phyloP scores from a whole-genome alignment of 768 basidiomycete genomes.

The Daedalea quercina region DNA sequence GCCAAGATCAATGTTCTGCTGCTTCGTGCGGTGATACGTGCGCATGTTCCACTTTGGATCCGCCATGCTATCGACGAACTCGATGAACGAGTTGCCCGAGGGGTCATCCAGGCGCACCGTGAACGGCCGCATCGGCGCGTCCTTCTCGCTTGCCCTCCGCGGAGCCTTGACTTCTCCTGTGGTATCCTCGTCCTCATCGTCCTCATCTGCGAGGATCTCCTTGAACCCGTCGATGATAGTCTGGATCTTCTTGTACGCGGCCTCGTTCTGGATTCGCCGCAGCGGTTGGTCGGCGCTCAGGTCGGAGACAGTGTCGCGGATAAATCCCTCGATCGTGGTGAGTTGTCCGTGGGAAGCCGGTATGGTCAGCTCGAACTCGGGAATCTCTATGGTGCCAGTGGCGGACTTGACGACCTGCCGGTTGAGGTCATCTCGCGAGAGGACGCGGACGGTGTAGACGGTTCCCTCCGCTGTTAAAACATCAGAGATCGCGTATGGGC shows the following conservation, averaged over 20 bases:
- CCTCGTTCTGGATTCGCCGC: constrained; percentile 71
- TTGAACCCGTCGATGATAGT: constrained; percentile 60
- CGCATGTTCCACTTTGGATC: constrained; percentile 93
- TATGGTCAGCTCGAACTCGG: constrained; percentile 87
- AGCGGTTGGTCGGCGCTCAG: constrained; percentile 78
- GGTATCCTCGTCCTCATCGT: constrained; percentile 44
- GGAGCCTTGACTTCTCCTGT: constrained; percentile 21
- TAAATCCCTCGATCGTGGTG: constrained; percentile 92
- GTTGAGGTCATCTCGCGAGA: constrained; percentile 71
- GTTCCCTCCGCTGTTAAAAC: constrained; percentile 65
- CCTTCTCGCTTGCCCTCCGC: constrained; percentile 30
- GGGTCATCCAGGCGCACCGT: constrained; percentile 89
- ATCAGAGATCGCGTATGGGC: background rate
- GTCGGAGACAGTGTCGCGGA: constrained; percentile 78
- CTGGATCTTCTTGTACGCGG: constrained; percentile 68
- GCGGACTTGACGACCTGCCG: constrained; percentile 91
- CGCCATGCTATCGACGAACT: constrained; percentile 77
- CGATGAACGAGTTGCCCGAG: constrained; percentile 93
- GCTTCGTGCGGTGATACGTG: constrained; percentile 68
- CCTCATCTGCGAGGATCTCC: constrained; percentile 48
- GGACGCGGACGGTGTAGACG: constrained; percentile 74
- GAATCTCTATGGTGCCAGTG: constrained; percentile 73
- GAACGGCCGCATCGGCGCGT: constrained; percentile 60
- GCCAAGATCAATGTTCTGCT: constrained; percentile 80
- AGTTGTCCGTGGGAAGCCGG: constrained; percentile 87